Evolutionary conservation across 1,284 basidiomycete species (phyloP).

Genomic region (Gomphus bonarii): DNA sequence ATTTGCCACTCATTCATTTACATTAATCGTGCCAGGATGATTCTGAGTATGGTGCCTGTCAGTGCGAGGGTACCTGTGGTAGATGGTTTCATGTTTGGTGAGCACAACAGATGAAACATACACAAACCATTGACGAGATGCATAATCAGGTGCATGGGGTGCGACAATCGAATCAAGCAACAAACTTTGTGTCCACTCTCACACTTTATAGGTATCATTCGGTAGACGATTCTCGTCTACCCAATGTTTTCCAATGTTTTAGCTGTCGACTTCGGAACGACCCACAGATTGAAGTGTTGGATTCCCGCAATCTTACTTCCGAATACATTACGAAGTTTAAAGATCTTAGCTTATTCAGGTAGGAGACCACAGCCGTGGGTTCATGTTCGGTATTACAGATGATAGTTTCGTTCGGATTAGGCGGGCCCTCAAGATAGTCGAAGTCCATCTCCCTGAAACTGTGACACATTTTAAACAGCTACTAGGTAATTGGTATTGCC

Average conservation of each 20-base stretch:
- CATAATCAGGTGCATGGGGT: slow-evolving; percentile 65
- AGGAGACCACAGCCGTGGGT: slow-evolving; percentile 7
- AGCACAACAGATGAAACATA: slow-evolving; percentile 15
- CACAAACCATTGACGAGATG: neutral
- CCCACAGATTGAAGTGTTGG: slow-evolving; percentile 46
- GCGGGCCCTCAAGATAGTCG: slow-evolving; percentile 62
- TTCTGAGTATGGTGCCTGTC: slow-evolving; percentile 39
- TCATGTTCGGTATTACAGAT: neutral
- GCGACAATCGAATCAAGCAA: slow-evolving; percentile 8
- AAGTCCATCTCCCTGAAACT: slow-evolving; percentile 37
- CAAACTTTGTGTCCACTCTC: neutral
- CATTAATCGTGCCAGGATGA: slow-evolving; percentile 22
- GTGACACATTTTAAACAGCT: slow-evolving; percentile 45
- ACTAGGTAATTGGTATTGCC: slow-evolving; percentile 33
- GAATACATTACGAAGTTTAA: slow-evolving; percentile 52
- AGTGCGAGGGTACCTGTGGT: slow-evolving; percentile 56
- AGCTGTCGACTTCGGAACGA: slow-evolving; percentile 58
- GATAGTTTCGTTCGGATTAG: slow-evolving; percentile 25
- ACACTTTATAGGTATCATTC: slow-evolving; percentile 48
- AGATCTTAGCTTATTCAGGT: slow-evolving; percentile 64
- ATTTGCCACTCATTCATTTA: neutral
- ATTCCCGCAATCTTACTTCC: slow-evolving; percentile 23
- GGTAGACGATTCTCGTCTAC: slow-evolving; percentile 42
- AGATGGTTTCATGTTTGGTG: slow-evolving; percentile 71
- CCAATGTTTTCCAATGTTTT: slow-evolving; percentile 51